A percentile compares a stretch with the other conserved stretches of the same genome.
phyloP scores from a whole-genome alignment of 257 asterid species.

The Perilla frutescens region DNA sequence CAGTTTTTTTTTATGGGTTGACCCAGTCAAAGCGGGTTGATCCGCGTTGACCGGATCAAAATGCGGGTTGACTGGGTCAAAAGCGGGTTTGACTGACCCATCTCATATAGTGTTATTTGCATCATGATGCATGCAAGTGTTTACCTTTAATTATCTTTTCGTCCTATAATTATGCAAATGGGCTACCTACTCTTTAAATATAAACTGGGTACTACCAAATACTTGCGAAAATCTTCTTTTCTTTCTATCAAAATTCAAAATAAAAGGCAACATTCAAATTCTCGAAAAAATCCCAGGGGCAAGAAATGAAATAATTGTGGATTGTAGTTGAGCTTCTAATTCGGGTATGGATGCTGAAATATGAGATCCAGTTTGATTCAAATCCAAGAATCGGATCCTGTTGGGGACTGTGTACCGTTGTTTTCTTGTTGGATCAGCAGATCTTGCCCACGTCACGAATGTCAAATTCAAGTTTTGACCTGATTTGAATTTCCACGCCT shows the following conservation, averaged over 20 bases:
- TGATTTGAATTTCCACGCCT: neutral
- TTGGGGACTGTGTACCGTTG: neutral
- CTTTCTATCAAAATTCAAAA: neutral
- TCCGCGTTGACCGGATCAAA: too few relatives aligned
- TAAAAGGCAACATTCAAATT: conserved; percentile 14
- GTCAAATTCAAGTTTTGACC: conserved; percentile 32
- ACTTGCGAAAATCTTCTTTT: neutral
- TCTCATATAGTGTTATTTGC: too few relatives aligned
- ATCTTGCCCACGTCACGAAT: conserved; percentile 29
- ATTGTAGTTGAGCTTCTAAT: conserved; percentile 33
- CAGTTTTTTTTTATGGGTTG: too few relatives aligned
- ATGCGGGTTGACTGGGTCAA: too few relatives aligned
- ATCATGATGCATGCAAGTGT: too few relatives aligned
- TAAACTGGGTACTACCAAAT: too few relatives aligned
- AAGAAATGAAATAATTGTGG: conserved; percentile 1
- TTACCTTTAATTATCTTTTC: too few relatives aligned
- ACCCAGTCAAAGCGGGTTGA: too few relatives aligned
- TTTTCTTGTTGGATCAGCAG: neutral
- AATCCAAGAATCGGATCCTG: conserved; percentile 33
- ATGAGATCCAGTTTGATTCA: conserved; percentile 9
- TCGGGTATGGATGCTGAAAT: conserved; percentile 29
- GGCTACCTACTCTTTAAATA: too few relatives aligned
- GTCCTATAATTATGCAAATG: too few relatives aligned
- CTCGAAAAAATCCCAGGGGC: conserved; percentile 13
- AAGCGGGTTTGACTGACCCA: too few relatives aligned